These are phyloP conservation scores for Scytalidium sp. DNA, from an alignment of 2,329 filamentous ascomycete species.

Conservation along the genomic window DNA sequence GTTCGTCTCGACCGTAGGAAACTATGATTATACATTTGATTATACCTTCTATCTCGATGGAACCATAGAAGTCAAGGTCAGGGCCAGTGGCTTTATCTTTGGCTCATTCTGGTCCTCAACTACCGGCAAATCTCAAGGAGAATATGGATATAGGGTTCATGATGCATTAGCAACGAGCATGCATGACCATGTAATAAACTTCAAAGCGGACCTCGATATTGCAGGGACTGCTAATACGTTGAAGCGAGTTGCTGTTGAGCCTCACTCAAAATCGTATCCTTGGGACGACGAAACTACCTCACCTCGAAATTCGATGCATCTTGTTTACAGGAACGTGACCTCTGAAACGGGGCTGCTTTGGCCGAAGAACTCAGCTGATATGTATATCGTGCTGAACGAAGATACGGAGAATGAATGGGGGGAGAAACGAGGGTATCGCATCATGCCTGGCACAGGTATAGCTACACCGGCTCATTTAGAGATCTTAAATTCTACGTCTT, in stretches of 20 bases:
- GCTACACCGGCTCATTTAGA: conserved; percentile 40
- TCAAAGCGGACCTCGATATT: conserved; percentile 53
- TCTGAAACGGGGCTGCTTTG: conserved; percentile 44
- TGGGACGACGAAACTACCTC: conserved; percentile 43
- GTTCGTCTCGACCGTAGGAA: conserved; percentile 37
- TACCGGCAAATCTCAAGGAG: conserved; percentile 11
- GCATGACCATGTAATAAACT: conserved; percentile 55
- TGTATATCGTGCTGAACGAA: conserved; percentile 50
- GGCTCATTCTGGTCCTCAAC: conserved; percentile 34
- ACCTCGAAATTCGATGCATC: conserved; percentile 48
- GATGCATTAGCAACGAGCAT: conserved; percentile 26
- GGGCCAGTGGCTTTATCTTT: conserved; percentile 49
- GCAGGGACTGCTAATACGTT: conserved; percentile 44
- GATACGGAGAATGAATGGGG: conserved; percentile 46
- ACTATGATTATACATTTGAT: conserved; percentile 39
- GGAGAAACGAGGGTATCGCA: conserved; percentile 49
- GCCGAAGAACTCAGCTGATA: conserved; percentile 41
- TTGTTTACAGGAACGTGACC: conserved; percentile 36
- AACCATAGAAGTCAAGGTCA: conserved; percentile 40
- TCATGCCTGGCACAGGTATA: conserved; percentile 36
- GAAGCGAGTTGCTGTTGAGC: conserved; percentile 24
- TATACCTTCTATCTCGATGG: conserved; percentile 39
- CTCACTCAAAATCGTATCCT: conserved; percentile 33
- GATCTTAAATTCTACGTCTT: conserved; percentile 43
- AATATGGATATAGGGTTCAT: conserved; percentile 27